phyloP scores from a whole-genome alignment of 225 moss, liverwort and hornwort species.

The Neckera pumila region DNA sequence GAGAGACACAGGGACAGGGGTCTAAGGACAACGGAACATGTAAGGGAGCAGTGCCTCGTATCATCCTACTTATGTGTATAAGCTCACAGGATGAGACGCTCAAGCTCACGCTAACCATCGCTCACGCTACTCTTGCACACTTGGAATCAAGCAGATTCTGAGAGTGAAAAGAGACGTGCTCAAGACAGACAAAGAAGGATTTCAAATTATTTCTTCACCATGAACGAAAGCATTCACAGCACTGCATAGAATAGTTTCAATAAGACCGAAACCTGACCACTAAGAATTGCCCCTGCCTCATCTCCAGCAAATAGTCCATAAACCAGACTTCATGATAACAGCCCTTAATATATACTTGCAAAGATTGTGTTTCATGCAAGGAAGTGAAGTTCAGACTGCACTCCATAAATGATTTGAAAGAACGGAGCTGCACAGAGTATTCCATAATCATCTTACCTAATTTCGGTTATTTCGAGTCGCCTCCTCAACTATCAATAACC shows the following conservation, averaged over 20 bases:
- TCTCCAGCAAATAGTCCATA: neutral
- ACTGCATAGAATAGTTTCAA: neutral
- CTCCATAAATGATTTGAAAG: neutral
- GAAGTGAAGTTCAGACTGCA: neutral
- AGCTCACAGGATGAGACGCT: no score
- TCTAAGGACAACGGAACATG: no score
- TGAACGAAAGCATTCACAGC: neutral
- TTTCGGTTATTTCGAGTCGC: constrained; percentile 21
- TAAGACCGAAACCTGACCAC: neutral
- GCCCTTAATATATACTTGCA: neutral
- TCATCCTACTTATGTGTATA: no score
- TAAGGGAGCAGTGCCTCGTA: no score
- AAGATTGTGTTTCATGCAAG: neutral
- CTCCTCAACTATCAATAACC: constrained; percentile 11
- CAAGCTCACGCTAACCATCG: no score
- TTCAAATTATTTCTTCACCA: neutral
- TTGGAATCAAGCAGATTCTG: neutral
- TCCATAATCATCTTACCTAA: constrained; percentile 10
- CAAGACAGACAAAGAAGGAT: neutral
- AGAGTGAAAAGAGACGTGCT: neutral
- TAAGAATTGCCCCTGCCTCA: neutral
- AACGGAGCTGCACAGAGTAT: neutral
- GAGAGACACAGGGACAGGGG: no score
- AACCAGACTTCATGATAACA: neutral
- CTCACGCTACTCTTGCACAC: no score